These are phyloP conservation scores for Dianthus caryophyllus DNA, from an alignment of 148 eudicot species.

Conservation along the genomic window DNA sequence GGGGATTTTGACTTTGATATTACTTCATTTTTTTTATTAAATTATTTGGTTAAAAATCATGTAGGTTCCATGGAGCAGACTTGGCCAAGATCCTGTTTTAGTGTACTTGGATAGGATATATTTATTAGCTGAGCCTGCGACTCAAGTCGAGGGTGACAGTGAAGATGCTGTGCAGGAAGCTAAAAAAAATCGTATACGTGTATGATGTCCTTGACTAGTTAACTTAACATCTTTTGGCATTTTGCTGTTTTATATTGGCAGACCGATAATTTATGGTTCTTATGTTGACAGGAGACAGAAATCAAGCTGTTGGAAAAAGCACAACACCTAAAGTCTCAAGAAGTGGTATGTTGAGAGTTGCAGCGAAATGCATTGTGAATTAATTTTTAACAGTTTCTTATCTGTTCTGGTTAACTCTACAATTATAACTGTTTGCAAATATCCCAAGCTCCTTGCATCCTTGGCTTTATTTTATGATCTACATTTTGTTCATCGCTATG, in stretches of 20 bases:
- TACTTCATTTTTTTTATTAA: neutral
- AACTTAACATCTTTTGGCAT: neutral
- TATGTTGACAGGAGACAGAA: constrained; percentile 70
- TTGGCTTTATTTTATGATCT: neutral
- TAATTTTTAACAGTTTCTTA: neutral
- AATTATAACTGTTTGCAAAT: neutral
- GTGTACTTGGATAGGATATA: constrained; percentile 80
- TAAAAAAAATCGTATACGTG: constrained; percentile 77
- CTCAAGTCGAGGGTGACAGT: constrained; percentile 81
- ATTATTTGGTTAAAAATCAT: constrained; percentile 7
- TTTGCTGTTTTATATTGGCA: neutral
- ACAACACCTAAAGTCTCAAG: constrained; percentile 48
- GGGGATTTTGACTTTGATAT: neutral
- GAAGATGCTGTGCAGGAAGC: constrained; percentile 84
- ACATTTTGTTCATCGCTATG: neutral
- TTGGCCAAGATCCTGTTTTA: constrained; percentile 97
- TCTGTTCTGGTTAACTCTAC: neutral
- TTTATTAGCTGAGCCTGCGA: constrained; percentile 88
- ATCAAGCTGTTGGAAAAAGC: constrained; percentile 79
- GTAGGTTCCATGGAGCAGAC: constrained; percentile 99
- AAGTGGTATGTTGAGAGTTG: constrained; percentile 57
- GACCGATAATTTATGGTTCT: constrained; percentile 4
- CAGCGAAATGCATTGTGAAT: neutral
- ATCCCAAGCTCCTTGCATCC: neutral
- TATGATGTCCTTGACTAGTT: constrained; percentile 29